A percentile compares a stretch with the other conserved stretches of the same genome.
phyloP scores from a whole-genome alignment of 2,329 filamentous ascomycete genomes.

The Aspergillus sp. region DNA sequence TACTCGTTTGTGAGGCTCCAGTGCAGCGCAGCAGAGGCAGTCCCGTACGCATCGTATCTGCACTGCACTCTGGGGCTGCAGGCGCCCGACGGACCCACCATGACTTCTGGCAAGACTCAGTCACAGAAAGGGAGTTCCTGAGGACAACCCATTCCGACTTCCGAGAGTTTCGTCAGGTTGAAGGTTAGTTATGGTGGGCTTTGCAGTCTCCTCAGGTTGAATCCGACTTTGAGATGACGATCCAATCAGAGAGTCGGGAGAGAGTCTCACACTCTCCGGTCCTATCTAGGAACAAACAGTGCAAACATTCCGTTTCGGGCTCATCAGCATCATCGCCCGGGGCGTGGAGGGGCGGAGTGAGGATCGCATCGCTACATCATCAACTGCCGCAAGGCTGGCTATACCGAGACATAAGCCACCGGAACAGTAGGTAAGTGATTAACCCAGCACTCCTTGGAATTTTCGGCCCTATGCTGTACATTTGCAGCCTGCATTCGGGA shows the following conservation, averaged over 20 bases:
- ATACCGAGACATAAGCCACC: not conserved
- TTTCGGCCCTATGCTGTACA: not conserved
- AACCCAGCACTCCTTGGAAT: not conserved
- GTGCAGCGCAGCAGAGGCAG: not conserved
- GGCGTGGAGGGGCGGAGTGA: slow-evolving; percentile 14
- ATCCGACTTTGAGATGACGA: not conserved
- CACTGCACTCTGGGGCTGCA: too few relatives aligned
- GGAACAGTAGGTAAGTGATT: not conserved
- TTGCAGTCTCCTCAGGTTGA: not conserved
- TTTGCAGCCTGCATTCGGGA: not conserved
- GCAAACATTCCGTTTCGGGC: slow-evolving; percentile 21
- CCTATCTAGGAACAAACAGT: slow-evolving; percentile 22
- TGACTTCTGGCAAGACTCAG: too few relatives aligned
- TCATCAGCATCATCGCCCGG: slow-evolving; percentile 17
- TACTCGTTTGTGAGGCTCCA: not conserved
- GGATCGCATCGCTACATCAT: not conserved
- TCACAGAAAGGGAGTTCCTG: too few relatives aligned
- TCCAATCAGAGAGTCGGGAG: not conserved
- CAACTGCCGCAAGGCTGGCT: not conserved
- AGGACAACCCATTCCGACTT: too few relatives aligned
- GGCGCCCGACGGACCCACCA: too few relatives aligned
- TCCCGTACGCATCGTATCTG: too few relatives aligned
- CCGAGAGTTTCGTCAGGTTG: too few relatives aligned
- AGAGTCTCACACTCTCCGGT: slow-evolving; percentile 2
- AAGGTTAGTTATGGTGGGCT: too few relatives aligned